phyloP scores from a whole-genome alignment of 208 protist genomes.

The Borovskyia barvae region DNA sequence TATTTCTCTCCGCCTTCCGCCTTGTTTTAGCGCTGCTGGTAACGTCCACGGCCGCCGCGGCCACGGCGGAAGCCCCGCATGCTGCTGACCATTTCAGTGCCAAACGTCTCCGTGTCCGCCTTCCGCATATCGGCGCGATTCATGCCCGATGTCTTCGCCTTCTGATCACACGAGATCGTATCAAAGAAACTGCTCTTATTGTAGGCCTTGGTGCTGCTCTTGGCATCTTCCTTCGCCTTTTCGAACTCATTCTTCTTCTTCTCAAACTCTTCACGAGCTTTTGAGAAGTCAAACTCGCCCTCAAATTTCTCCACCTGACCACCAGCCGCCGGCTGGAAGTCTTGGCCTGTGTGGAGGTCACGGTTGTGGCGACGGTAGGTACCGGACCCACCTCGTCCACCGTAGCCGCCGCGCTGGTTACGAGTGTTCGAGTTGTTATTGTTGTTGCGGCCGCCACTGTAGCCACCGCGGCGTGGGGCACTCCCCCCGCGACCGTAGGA shows the following conservation, averaged over 20 bases:
- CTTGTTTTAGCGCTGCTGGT: conserved; percentile 45
- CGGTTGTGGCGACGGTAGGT: conserved; percentile 50
- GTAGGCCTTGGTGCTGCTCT: conserved; percentile 74
- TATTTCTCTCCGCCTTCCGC: background rate
- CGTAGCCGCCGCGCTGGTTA: conserved; percentile 34
- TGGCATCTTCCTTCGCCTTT: conserved; percentile 84
- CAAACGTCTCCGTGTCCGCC: conserved; percentile 85
- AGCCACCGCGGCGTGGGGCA: conserved; percentile 28
- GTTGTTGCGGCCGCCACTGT: conserved; percentile 24
- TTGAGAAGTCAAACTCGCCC: conserved; percentile 89
- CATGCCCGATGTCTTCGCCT: conserved; percentile 46
- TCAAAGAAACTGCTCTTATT: conserved; percentile 88
- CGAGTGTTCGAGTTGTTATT: conserved; percentile 20
- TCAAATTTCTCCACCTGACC: conserved; percentile 81
- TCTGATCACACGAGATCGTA: conserved; percentile 79
- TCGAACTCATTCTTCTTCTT: conserved; percentile 89
- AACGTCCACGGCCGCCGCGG: conserved; percentile 63
- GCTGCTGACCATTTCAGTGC: conserved; percentile 78
- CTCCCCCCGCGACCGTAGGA: conserved; percentile 26
- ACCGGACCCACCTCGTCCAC: conserved; percentile 38
- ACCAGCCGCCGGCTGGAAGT: conserved; percentile 65
- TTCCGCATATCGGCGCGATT: conserved; percentile 82
- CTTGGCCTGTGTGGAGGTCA: conserved; percentile 81
- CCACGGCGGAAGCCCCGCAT: conserved; percentile 75
- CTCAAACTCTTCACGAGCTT: conserved; percentile 87